Evolutionary conservation across 1,284 basidiomycete species (phyloP), one percentile per base, ranked within the genome.

Genomic region (Cyathus pygmaeus): DNA sequence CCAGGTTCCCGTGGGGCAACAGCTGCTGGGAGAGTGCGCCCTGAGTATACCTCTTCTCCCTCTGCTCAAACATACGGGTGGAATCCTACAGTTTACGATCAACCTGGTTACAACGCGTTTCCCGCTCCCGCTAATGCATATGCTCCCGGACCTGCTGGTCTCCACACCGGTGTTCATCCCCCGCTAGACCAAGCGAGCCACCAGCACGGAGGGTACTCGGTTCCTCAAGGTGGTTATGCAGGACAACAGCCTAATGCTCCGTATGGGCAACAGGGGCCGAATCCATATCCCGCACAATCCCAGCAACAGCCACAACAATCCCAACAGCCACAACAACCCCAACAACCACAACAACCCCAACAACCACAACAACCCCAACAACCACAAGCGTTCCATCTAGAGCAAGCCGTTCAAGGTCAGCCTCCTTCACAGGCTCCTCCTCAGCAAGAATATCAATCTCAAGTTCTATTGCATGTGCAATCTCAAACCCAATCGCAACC

Each of bases 61-160:
- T 41, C 75, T 1, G 65, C 66, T 17, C 68, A 71, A 44, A 39
- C 66, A 2, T 81, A 76, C 54, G 74, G 73, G 7, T 81, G 73
- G 74, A 69, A 70, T 52, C 67, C 78, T 1, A 60, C 71, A 2
- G 71, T 75, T 4, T 87, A 86, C 68, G 83, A 84, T 3, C 85
- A 85, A 44, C 77, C 81, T 29, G 80, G 79, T 2, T 87, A 87
- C 67, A 77, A 68, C 53, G 74, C 75, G 69, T 71, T 75, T 59
- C 77, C 83, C 27, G 65, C 76, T 2, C 31, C 26, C 10, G 58
- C 46, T 13, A 23, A 33, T 23, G 31, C n/a, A 54, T 24, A 39
- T 55, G 21, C 50, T 4, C 21, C 52, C 10, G 33, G 57, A 23
- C 53, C 19, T n/a, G 53, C 49, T 17, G 46, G n/a, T 21, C 46